Conservation (phyloP, 495 filamentous ascomycete species). For the Talaromyces ruber region DNA sequence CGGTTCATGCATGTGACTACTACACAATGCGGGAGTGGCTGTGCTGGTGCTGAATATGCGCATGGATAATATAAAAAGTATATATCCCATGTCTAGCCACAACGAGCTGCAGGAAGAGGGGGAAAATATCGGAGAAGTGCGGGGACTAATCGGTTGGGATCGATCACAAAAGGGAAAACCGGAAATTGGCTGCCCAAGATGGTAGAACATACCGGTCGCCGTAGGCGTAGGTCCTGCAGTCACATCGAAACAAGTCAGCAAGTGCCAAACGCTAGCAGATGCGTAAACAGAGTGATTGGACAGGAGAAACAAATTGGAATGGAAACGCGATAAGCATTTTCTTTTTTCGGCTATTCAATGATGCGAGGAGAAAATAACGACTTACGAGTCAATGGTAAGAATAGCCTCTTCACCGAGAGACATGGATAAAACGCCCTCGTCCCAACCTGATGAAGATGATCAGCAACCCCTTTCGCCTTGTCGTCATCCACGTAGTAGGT, state of each 20-base stretch:
- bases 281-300: slow-evolving; percentile 6
- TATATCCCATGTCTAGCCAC: not conserved
- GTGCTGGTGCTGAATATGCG: not conserved
- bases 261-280: not conserved
- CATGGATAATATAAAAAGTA: not conserved
- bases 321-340: not conserved
- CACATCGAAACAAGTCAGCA: slow-evolving; percentile 10
- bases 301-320: not conserved
- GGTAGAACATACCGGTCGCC: slow-evolving; percentile 51
- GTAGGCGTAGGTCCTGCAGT: slow-evolving; percentile 67
- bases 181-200: not conserved
- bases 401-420: slow-evolving; percentile 72
- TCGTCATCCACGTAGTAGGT: not conserved
- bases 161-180: not conserved
- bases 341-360: not conserved
- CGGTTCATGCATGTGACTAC: not conserved
- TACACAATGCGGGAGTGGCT: not conserved
- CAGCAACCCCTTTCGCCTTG: not conserved
- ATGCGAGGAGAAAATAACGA: slow-evolving; percentile 6
- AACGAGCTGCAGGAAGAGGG: not conserved
- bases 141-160: not conserved
- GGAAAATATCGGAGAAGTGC: not conserved
- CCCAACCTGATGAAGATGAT: slow-evolving; percentile 51
- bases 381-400: slow-evolving; percentile 68
- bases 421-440: slow-evolving; percentile 76